These are phyloP conservation scores for Fallopia convolvulus DNA, from an alignment of 148 eudicot species.

Conservation along the genomic window DNA sequence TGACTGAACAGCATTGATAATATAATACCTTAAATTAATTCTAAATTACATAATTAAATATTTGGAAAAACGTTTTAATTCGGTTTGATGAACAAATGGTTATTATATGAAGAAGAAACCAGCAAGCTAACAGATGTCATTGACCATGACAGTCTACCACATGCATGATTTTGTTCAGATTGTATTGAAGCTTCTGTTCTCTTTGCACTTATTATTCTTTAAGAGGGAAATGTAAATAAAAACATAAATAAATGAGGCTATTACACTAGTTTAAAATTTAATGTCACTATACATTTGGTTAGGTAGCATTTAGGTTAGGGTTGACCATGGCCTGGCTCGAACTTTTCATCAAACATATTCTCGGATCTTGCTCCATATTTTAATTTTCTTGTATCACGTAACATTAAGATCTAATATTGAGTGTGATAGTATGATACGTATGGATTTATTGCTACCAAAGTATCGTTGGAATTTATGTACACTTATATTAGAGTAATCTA, in stretches of 20 bases:
- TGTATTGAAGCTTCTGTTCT: slow-evolving; percentile 12
- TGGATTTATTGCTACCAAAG: neutral
- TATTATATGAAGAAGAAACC: neutral
- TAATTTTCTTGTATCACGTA: neutral
- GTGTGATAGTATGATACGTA: neutral
- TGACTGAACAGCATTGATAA: neutral
- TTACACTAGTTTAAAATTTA: neutral
- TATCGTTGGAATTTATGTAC: no score
- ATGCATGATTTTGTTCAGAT: slow-evolving; percentile 8
- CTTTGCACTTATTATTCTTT: neutral
- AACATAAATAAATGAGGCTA: neutral
- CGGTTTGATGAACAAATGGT: neutral
- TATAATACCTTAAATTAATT: neutral
- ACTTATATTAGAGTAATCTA: no score
- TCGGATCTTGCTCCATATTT: neutral
- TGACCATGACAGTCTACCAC: slow-evolving; percentile 11
- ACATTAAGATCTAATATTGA: neutral
- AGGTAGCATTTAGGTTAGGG: slow-evolving; percentile 7
- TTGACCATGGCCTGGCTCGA: neutral
- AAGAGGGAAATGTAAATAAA: neutral
- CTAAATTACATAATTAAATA: neutral
- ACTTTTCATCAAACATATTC: slow-evolving; percentile 6
- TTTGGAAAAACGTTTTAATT: neutral
- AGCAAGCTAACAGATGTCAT: slow-evolving; percentile 10
- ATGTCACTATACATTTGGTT: neutral